Evolutionary conservation across 495 filamentous ascomycete species (phyloP), one percentile per base, ranked within the genome.

Genomic region (Aspergillus nanangensis): DNA sequence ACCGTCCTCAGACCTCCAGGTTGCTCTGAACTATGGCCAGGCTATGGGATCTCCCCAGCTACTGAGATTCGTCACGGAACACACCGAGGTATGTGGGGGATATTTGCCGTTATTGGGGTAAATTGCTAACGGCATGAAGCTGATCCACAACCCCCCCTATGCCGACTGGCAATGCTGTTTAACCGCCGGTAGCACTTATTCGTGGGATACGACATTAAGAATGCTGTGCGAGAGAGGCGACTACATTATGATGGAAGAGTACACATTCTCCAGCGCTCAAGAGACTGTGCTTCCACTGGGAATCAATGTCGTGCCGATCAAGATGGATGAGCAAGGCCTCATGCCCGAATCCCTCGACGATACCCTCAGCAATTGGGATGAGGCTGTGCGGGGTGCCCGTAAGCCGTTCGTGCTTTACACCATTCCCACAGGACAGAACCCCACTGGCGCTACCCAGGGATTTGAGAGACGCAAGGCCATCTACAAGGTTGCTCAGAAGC

Each of bases 11-110:
- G 89, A 96, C 62, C 78, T 96, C 40, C 74, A 82, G 44, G 86
- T 91, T 51, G 81, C 86, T 22, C 77, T 94, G 57, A 96, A 97
- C 67, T 98, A 98, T 64, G 86, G 83, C 4, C 88, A 95, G 63
- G 83, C 88, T 13, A 80, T 79, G 11, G 93, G 93, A 20, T 78
- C 89, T 23, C 86, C 91, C 2, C 93, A 96, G 66, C 61, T 98
- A 55, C 71, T 94, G 24, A 78, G 93, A 27, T 98, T 87, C 60
- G 74, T 95, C 32, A 94, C 88, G 0, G 93, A 97, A 69, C 93
- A 98, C 64, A 94, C 90, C 0, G 93, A 93, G 60, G 77, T 78
- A 58, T 37, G 61, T 11, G 8, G 14, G 18, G 11, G n/a, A 13
- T 1, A 27, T 1, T 8, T 7, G 13, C 0, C 19, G 14, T n/a